Conservation (phyloP, 768 basidiomycete genomes). For the Russula compacta region DNA sequence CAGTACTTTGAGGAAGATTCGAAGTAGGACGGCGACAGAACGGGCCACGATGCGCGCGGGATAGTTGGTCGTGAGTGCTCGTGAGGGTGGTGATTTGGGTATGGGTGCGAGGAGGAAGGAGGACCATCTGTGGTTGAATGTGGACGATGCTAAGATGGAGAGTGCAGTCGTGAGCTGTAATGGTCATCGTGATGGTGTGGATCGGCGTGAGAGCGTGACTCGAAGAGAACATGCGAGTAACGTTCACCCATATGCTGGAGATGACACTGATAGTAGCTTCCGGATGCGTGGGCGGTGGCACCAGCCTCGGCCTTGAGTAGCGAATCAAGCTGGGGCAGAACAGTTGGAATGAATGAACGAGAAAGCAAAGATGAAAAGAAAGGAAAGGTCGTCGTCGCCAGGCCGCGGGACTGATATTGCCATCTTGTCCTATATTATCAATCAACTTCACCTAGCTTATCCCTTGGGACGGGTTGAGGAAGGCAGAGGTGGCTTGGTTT, state of each 20-base stretch:
- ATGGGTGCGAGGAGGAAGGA: not conserved
- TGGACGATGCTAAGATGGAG: not conserved
- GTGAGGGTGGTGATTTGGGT: not conserved
- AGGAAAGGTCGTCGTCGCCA: too few species aligned
- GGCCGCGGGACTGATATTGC: too few species aligned
- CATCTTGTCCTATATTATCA: too few species aligned
- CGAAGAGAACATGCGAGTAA: not conserved
- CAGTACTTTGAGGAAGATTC: conserved; percentile 24
- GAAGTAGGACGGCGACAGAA: conserved; percentile 33
- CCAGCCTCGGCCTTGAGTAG: too few species aligned
- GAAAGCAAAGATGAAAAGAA: too few species aligned
- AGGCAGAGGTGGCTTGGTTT: too few species aligned
- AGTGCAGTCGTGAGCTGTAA: not conserved
- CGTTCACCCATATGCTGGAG: not conserved
- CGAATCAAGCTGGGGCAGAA: too few species aligned
- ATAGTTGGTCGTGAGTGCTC: too few species aligned
- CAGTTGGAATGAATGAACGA: too few species aligned
- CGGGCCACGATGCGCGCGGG: not conserved
- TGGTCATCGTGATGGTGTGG: not conserved
- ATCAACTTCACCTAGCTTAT: too few species aligned
- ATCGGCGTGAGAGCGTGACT: not conserved
- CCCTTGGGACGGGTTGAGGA: too few species aligned
- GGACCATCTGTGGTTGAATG: too few species aligned
- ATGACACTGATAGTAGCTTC: not conserved
- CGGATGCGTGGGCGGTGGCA: not conserved